Evolutionary conservation across 257 asterid species (phyloP).

Genomic region (Nicotiana sylvestris): DNA sequence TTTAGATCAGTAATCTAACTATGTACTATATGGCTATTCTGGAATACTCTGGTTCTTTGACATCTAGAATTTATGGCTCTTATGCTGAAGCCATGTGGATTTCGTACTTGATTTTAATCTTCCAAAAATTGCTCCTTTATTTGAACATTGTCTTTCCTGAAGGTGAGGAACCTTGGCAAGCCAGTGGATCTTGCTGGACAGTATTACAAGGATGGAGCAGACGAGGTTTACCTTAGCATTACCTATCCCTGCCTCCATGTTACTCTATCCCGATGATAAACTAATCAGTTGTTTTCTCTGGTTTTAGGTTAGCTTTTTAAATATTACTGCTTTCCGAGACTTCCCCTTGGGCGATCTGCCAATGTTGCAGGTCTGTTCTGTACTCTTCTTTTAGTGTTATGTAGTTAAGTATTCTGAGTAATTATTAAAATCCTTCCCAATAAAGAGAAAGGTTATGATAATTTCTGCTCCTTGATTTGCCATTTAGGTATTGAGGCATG

Average conservation of each 20-base stretch:
- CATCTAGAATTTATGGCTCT: neutral
- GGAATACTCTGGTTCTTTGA: neutral
- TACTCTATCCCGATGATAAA: neutral
- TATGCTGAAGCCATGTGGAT: neutral
- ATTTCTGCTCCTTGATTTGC: conserved; percentile 14
- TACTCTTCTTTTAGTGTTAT: neutral
- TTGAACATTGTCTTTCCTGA: conserved; percentile 21
- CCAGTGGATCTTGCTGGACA: conserved; percentile 96
- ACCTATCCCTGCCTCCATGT: neutral
- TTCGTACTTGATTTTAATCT: neutral
- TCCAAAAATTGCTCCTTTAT: neutral
- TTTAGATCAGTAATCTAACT: neutral
- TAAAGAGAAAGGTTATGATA: neutral
- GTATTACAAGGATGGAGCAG: conserved; percentile 94
- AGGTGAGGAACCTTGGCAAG: conserved; percentile 98
- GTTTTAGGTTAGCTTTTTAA: conserved; percentile 82
- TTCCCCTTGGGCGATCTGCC: conserved; percentile 97
- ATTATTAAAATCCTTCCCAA: neutral
- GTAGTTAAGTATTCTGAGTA: neutral
- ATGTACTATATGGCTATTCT: neutral
- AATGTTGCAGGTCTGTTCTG: conserved; percentile 73
- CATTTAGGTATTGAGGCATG: conserved; percentile 58
- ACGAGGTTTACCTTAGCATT: conserved; percentile 60
- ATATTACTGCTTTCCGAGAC: conserved; percentile 95
- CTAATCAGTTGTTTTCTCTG: neutral